Base-by-base conservation (phyloP, 2,329 filamentous ascomycete species). In the Colletotrichum graminicola region DNA sequence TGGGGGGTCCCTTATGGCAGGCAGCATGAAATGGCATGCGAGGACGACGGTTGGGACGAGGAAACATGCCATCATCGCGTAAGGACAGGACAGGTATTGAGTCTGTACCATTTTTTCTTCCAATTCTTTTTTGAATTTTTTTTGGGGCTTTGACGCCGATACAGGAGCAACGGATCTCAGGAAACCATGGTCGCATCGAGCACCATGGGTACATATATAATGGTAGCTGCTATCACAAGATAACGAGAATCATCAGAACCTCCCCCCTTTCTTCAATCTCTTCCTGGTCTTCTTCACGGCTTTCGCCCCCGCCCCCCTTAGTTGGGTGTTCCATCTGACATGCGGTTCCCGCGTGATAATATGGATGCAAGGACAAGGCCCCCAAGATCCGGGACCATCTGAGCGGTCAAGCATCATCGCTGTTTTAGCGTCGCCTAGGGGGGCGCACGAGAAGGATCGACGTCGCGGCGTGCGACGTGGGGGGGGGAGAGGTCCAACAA, bases 221-320 rank as follows among this genome's bases (percentile, higher is more conserved):
- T 69, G 66, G 34, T 61, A 69, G 69, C 69, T 69, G 54, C 32
- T 69, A 69, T 64, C 61, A 49, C 65, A 69, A 43, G 26, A 69
- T 55, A 61, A 69, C 59, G 41, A 45, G 36, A 72, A 67, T 49
- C 18, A 56, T 47, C 47, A 64, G 47, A 64, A 54, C 65, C 2
- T 16, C 43, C 54, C 59, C 52, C 52, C 11, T 12, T 54, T 49
- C 65, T 64, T 62, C 47, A 47, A n/a, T 8, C 29, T 34, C 5
- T 26, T 36, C 21, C 10, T 21, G 14, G 21, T 18, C 34, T 34
- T 56, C 51, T n/a, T 34, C 45, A 14, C 29, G 14, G 21, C 34
- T 26, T 29, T n/a, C 26, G 32, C 32, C 45, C 39, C 60, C 18
- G 14, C 11, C 45, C 60, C 45, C 60, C 43, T 62, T 34, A 52